Percentiles rank a stretch among this genome's conserved stretches.
Conservation (phyloP, 208 protist genomes). For the Lotmaria passim region DNA sequence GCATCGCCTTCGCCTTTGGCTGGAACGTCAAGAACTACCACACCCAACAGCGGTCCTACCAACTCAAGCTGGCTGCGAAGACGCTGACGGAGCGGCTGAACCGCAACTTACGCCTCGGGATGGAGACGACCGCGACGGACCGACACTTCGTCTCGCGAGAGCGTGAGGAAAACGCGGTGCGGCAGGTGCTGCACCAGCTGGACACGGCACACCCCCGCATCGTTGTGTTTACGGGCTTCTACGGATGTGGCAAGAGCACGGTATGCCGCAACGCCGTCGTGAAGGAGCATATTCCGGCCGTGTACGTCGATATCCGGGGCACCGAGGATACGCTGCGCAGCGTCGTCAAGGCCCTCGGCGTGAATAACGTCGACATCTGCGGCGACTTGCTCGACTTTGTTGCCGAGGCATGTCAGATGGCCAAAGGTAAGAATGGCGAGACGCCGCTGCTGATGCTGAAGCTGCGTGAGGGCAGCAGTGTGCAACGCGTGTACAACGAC, state of each 20-base stretch:
- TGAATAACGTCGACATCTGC: constrained; percentile 80
- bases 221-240: constrained; percentile 67
- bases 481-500: constrained; percentile 73
- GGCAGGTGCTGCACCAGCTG: constrained; percentile 59
- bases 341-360: constrained; percentile 65
- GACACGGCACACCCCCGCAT: constrained; percentile 75
- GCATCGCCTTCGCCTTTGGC: constrained; percentile 60
- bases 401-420: constrained; percentile 38
- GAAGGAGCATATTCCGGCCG: constrained; percentile 61
- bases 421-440: constrained; percentile 44
- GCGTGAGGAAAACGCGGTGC: constrained; percentile 59
- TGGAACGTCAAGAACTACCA: constrained; percentile 76
- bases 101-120: constrained; percentile 1
- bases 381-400: constrained; percentile 83
- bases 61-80: constrained; percentile 55
- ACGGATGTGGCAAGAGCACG: constrained; percentile 72
- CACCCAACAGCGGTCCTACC: constrained; percentile 51
- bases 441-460: constrained; percentile 75
- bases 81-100: constrained; percentile 50
- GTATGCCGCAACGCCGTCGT: constrained; percentile 60
- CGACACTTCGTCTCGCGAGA: constrained; percentile 52
- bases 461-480: constrained; percentile 55
- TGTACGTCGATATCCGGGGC: constrained; percentile 73
- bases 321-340: constrained; percentile 74
- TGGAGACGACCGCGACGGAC: background rate